A percentile compares a stretch with the other conserved stretches of the same genome.
phyloP scores from a whole-genome alignment of 176 grass and related monocot species.

The Aegilops bicornis region DNA sequence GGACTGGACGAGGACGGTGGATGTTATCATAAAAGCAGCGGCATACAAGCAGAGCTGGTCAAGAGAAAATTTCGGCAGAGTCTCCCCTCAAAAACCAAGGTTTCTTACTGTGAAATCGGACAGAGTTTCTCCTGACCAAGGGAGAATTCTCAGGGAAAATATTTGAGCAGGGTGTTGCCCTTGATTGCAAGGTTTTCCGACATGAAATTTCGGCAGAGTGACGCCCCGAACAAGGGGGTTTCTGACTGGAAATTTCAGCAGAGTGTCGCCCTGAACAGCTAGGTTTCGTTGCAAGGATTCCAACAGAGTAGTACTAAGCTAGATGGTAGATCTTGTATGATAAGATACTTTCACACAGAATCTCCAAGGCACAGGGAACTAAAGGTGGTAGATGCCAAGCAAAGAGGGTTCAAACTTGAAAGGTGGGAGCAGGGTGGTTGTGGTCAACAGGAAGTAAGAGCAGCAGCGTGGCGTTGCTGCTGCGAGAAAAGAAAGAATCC shows the following conservation, averaged over 20 bases:
- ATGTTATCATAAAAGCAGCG: conserved; percentile 72
- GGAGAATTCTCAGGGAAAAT: too few relatives aligned
- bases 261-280: conserved; percentile 18
- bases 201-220: conserved; percentile 37
- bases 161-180: too few relatives aligned
- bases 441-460: conserved; percentile 14
- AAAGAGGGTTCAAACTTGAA: not conserved
- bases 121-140: conserved; percentile 25
- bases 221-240: not conserved
- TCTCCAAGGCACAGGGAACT: conserved; percentile 32
- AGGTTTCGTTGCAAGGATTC: too few relatives aligned
- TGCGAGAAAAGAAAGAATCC: not conserved
- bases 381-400: not conserved
- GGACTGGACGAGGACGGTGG: conserved; percentile 65
- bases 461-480: not conserved
- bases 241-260: not conserved
- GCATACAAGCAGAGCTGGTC: not conserved
- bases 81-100: not conserved
- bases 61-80: conserved; percentile 41
- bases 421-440: not conserved
- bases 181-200: not conserved
- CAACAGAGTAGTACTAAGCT: not conserved
- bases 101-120: not conserved
- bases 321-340: not conserved
- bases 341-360: conserved; percentile 26